Base-by-base conservation (phyloP, 306 rosid genomes). In the Quercus mongolica region DNA sequence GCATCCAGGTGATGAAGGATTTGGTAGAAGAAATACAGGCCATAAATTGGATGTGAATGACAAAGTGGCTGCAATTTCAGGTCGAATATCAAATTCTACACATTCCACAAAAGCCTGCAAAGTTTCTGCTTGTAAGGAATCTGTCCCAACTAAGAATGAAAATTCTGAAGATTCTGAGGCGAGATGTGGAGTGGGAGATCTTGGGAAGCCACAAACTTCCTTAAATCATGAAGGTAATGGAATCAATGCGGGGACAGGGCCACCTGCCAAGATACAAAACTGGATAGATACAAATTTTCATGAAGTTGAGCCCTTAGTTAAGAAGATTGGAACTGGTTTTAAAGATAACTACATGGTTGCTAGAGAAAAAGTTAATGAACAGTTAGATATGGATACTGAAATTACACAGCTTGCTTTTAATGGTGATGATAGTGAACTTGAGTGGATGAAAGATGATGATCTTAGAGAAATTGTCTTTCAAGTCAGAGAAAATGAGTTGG, bases 381-480 rank as follows among this genome's bases (percentile, higher is more conserved):
- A 83, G 56, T 73, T 84, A 67, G 82, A 83, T 77, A 25, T 71
- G 52, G 77, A 82, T 75, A 78, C 83, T 9, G 85, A 88, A 73
- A 74, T 77, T 82, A 78, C 68, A 61, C 83, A 85, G 7, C 87
- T 88, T 64, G 81, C 71, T 73, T 78, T 74, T 86, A 75, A 68
- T 20, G 90, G 83, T 71, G 90, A 88, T 85, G 89, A 78, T 14
- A 86, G 89, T 73, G 99, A 95, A 80, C 77, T 90, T 76, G 99
- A 92, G 82, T 91, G 99, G 98, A 92, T 91, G 96, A 83, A 88
- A 75, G 89, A 95, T 77, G 92, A 92, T 31, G 79, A 72, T 84
- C 99, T 95, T 68, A 87, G 88, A 61, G 97, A 95, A 76, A 91
- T 95, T 86, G 99, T 95, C 77, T 87, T 95, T 77, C 86, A 83